Base-by-base conservation (phyloP, 805 yeast genomes). In the Saccharomycopsis sp. region DNA sequence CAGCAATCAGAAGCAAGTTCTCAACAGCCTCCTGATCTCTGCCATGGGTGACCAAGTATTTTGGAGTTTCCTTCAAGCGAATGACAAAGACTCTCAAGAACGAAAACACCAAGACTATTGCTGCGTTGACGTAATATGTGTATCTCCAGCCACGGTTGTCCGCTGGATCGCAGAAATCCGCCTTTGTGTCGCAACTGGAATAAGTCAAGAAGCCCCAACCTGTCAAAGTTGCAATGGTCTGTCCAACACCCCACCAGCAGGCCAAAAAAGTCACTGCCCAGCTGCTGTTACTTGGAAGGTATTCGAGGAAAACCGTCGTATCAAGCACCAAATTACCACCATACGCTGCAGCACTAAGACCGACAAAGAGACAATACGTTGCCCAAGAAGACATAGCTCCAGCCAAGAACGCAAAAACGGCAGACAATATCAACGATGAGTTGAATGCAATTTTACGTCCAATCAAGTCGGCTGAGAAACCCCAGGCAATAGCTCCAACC, bases 61-160 rank as follows among this genome's bases (percentile, higher is more conserved):
- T 78, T 37, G 87, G 86, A 44, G 84, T 78, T 65, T 82, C 87
- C 56, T 73, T 75, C 54, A 83, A 74, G 52, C 68, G 67, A 46
- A 76, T 62, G 34, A 76, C 69, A 54, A 80, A 72, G 40, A 83
- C 60, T 21, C 84, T 78, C 14, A 78, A 69, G 56, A 80, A 64
- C 4, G 81, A 81, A 61, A 76, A 75, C 61, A 75, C 71, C 24
- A 76, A 57, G 2, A 83, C 83, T 57, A 82, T 68, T 2, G 78
- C 83, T 14, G 84, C 80, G 64, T 80, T 75, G 16, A 78, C 73
- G 65, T 74, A 80, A 74, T 81, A 79, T 53, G 75, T 72, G 67
- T 83, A 83, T 64, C 87, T 69, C 87, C 87, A 83, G 54, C 87
- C 87, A 70, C 77, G 75, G 67, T 83, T 83, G 40, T 71, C 66